Percentiles rank a stretch among this genome's conserved stretches.
phyloP scores from a whole-genome alignment of 2,329 filamentous ascomycete genomes.

The Fusarium mundagurra region DNA sequence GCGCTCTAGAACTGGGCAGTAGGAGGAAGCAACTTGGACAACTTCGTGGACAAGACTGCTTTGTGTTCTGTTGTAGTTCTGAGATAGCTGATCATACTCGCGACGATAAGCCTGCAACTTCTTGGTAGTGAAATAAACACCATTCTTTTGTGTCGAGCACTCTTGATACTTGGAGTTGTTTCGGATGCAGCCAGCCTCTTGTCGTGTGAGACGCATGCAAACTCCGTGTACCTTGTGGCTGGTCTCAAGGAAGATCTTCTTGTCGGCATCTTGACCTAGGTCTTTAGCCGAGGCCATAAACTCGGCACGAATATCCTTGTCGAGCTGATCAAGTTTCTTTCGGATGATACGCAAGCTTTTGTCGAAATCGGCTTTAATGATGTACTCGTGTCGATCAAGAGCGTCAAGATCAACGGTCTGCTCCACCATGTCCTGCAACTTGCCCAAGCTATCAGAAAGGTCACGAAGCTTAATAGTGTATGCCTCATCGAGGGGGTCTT shows the following conservation, averaged over 20 bases:
- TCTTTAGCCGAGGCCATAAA: slow-evolving; percentile 81
- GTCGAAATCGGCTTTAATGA: slow-evolving; percentile 98
- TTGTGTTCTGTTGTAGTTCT: slow-evolving; percentile 96
- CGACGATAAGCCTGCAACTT: slow-evolving; percentile 81
- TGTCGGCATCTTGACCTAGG: slow-evolving; percentile 91
- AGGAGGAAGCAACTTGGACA: slow-evolving; percentile 91
- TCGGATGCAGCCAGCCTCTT: slow-evolving; percentile 90
- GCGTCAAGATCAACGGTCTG: slow-evolving; percentile 96
- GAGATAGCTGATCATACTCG: slow-evolving; percentile 92
- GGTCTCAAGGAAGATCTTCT: slow-evolving; percentile 93
- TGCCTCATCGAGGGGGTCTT: slow-evolving; percentile 82
- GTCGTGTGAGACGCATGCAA: slow-evolving; percentile 93
- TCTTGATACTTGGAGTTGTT: slow-evolving; percentile 92
- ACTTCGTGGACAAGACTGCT: slow-evolving; percentile 91
- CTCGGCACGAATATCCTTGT: slow-evolving; percentile 83
- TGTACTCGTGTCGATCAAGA: slow-evolving; percentile 95
- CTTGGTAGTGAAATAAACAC: slow-evolving; percentile 95
- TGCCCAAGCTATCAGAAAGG: slow-evolving; percentile 80
- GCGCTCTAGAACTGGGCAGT: slow-evolving; percentile 90
- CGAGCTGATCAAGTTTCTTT: slow-evolving; percentile 87
- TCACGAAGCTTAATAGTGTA: slow-evolving; percentile 87
- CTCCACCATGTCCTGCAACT: slow-evolving; percentile 97
- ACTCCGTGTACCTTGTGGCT: slow-evolving; percentile 96
- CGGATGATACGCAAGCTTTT: slow-evolving; percentile 87
- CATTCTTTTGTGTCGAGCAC: slow-evolving; percentile 98